phyloP scores from a whole-genome alignment of 306 rosid species.

The Citrullus amarus region DNA sequence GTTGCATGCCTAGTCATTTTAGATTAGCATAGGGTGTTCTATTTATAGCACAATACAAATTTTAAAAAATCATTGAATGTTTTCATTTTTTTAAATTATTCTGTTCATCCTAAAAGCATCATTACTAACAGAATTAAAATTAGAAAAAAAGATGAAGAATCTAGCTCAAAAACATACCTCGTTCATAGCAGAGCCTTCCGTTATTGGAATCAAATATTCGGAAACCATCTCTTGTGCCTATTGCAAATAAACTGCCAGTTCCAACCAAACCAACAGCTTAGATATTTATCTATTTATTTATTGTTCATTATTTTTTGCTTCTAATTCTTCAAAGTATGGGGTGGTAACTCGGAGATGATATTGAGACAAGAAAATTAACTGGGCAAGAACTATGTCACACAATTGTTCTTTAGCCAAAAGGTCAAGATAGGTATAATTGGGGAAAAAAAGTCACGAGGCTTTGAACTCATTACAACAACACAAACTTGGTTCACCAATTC shows the following conservation, averaged over 20 bases:
- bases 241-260: conserved; percentile 58
- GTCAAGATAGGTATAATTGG: not conserved
- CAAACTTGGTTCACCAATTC: not conserved
- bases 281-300: not conserved
- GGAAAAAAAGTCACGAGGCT: not conserved
- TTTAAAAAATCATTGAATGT: not conserved
- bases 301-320: not conserved
- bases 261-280: not conserved
- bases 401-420: not conserved
- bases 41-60: not conserved
- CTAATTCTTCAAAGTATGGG: not conserved
- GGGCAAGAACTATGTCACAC: not conserved
- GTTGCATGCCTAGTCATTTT: not conserved
- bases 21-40: not conserved
- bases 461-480: not conserved
- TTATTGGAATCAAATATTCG: conserved; percentile 63
- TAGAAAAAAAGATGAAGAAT: not conserved
- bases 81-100: not conserved
- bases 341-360: not conserved
- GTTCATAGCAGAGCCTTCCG: conserved; percentile 67
- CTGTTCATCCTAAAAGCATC: not conserved
- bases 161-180: conserved; percentile 24
- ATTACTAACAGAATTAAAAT: not conserved
- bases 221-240: conserved; percentile 76
- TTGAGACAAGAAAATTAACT: not conserved